Base-by-base conservation (phyloP, 1,284 basidiomycete species). In the Sanguinoderma infundibulare region DNA sequence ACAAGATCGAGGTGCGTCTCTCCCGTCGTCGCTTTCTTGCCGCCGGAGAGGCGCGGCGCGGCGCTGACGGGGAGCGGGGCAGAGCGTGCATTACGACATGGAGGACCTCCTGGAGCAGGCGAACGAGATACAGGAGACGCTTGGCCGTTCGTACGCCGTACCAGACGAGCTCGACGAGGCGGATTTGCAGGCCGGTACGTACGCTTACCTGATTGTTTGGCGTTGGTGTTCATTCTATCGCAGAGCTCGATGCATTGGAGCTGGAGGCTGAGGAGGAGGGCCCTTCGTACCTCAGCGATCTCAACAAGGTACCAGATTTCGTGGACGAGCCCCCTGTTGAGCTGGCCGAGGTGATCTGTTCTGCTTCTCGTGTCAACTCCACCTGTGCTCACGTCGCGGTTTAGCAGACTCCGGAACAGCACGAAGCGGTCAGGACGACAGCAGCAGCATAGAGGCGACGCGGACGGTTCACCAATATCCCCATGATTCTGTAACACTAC, bases 131-230 rank as follows among this genome's bases (percentile, higher is more conserved):
- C 97, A 99, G 73, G 97, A 98, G 75, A 90, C 91, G 38, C 79
- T 99, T 40, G 94, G 93, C 10, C 83, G 97, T 64, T 97, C 94
- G 35, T 99, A 99, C 75, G 95, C 92, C 30, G 94, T 99, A 0
- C 97, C 97, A 15, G 98, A 99, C 69, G 98, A 99, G 75, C 83
- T 99, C 49, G 98, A 99, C 79, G 97, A 99, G 75, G 94, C 92
- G 14, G 98, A 99, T 75, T 83, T 99, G 5, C 91, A 98, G 83
- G 98, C 98, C 54, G 97, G 97, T 91, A 70, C 51, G 87, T 74
- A 57, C 26, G 51, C 52, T n/a, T 51, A 53, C 5, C 17, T 30
- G 9, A 47, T 30, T 40, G 35, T 26, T 17, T 10, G 30, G 24
- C 34, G 20, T 36, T 57, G 30, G 42, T 38, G 12, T 54, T n/a